Evolutionary conservation across 2,329 filamentous ascomycete genomes (phyloP), one percentile per base, ranked within the genome.

Genomic region (Hypoxylon sp.): DNA sequence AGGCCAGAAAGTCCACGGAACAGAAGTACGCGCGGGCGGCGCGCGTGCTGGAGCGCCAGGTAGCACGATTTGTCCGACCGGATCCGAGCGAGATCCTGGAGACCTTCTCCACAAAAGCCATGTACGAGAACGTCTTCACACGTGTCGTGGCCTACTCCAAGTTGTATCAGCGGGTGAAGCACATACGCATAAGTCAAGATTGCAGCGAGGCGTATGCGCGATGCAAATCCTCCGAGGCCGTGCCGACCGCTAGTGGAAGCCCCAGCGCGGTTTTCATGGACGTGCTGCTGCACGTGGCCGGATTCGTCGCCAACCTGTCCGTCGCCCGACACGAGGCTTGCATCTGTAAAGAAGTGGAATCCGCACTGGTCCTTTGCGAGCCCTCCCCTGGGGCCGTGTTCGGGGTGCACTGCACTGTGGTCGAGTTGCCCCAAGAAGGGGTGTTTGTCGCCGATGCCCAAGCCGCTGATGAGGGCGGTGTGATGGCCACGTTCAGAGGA

Each of bases 231-330:
- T 51, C 34, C 6, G 20, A 26, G 24, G 24, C 24, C 26, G 32
- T 15, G 32, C 30, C 59, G 28, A 47, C 49, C 53, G 17, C 44
- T 11, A 4, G 49, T 7, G 37, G 34, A 26, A 30, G 37, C 11
- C 26, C 52, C 44, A 54, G 59, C 22, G 53, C 67, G 3, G 44
- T 66, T 11, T 68, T 69, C 48, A 68, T 64, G 26, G 65, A 69
- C 50, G 50, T 61, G 17, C 44, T 69, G 30, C 41, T 69, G n/a
- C 67, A 69, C 34, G 65, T 59, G 17, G 62, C 67, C 10, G 67
- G 67, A 20, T 69, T 69, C 49, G 55, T 69, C 6, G 65, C 65
- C 1, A 68, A 68, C 46, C 54, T 64, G 6, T 59, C 59, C 20
- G 44, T 66, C 28, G 39, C 19, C 4, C 46, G 46, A 26, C 50